Conservation (phyloP, 2,329 filamentous ascomycete species). For the Phialophora macrospora region DNA sequence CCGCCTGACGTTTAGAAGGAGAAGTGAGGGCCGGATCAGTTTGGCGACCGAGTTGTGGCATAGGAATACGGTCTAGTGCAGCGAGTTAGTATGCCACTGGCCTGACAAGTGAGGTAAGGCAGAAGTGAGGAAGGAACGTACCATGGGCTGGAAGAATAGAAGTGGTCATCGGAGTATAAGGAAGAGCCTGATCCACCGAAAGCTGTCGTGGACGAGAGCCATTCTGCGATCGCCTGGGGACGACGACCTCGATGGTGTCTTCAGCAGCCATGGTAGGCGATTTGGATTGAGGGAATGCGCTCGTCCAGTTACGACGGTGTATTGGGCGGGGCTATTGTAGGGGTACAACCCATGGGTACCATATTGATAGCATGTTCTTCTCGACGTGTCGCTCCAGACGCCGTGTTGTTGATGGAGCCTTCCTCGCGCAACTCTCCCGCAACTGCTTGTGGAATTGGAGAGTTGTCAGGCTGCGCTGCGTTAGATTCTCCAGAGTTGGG, state of each 20-base stretch:
- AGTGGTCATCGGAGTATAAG: conserved; percentile 58
- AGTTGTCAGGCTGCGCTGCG: neutral
- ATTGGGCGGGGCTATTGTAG: neutral
- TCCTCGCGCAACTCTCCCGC: neutral
- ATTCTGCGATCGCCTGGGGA: conserved; percentile 36
- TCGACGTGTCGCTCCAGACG: neutral
- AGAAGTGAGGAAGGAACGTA: conserved; percentile 20
- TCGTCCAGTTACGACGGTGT: neutral
- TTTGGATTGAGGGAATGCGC: neutral
- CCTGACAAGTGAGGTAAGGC: neutral
- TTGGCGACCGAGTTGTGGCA: conserved; percentile 30
- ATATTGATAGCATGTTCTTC: conserved; percentile 6
- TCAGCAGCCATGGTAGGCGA: conserved; percentile 14
- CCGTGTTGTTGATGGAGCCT: neutral
- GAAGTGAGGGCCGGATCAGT: conserved; percentile 29
- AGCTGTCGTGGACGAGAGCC: conserved; percentile 42
- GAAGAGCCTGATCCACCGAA: conserved; percentile 54
- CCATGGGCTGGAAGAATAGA: conserved; percentile 50
- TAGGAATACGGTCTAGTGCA: conserved; percentile 34
- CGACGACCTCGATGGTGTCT: conserved; percentile 48
- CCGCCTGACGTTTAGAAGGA: conserved; percentile 27
- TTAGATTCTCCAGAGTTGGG: neutral
- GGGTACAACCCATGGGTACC: conserved; percentile 3
- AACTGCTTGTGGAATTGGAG: neutral
- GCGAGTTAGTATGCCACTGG: conserved; percentile 6